Conservation (phyloP, 192 early-diverging fungal genomes). For the Allomyces macrogynus region DNA sequence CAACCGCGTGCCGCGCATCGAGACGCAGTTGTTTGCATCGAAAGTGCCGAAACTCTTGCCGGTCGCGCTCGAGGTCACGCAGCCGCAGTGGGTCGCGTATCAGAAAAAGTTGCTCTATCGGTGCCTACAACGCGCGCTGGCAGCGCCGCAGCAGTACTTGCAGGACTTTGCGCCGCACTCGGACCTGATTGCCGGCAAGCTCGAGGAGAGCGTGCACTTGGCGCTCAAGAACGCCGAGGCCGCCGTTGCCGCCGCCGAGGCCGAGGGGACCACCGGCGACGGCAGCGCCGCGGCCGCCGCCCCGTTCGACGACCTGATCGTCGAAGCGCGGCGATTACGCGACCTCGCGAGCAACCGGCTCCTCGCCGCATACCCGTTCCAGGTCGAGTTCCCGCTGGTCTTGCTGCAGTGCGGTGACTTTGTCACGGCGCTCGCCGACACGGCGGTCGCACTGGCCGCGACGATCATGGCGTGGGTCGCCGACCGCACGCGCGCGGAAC, state of each 20-base stretch:
- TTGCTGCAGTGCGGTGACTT: conserved; percentile 32
- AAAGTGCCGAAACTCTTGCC: background rate
- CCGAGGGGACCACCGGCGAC: background rate
- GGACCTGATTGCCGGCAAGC: conserved; percentile 11
- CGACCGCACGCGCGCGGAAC: conserved; percentile 11
- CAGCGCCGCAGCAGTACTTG: conserved; percentile 21
- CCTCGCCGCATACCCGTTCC: conserved; percentile 26
- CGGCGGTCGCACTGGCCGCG: conserved; percentile 19
- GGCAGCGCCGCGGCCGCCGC: background rate
- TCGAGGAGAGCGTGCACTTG: background rate
- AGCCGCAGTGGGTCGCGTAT: conserved; percentile 19
- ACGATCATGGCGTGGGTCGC: conserved; percentile 25
- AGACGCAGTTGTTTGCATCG: conserved; percentile 31
- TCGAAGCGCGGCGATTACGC: conserved; percentile 7
- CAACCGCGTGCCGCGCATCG: conserved; percentile 29
- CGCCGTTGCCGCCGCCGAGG: background rate
- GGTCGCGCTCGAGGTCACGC: conserved; percentile 32
- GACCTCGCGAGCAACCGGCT: conserved; percentile 17
- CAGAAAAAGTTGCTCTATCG: conserved; percentile 13
- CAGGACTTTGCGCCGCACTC: conserved; percentile 28
- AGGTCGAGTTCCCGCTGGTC: conserved; percentile 27
- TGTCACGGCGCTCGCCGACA: conserved; percentile 21
- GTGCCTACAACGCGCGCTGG: conserved; percentile 13
- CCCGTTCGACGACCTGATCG: background rate
- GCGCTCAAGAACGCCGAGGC: too few species aligned